Conservation (phyloP, 495 filamentous ascomycete species). For the Beverwykella pulmonaria region DNA sequence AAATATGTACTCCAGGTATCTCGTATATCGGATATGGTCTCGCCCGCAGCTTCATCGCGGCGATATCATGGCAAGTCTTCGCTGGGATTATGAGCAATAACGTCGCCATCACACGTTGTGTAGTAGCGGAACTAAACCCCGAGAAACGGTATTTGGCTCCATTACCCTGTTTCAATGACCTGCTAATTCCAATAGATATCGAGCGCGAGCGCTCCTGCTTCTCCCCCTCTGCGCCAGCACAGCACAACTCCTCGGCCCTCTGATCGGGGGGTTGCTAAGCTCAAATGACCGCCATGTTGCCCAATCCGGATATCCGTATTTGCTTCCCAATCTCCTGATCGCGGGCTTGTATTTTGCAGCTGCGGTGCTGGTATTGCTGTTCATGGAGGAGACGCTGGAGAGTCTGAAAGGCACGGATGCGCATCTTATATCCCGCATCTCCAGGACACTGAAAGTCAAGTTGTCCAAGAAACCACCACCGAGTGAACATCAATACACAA, state of each 20-base stretch:
- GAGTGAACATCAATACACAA: background rate
- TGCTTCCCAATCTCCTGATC: constrained; percentile 10
- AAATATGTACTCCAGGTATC: background rate
- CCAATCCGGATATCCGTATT: constrained; percentile 6
- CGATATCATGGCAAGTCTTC: constrained; percentile 17
- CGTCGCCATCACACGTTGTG: constrained; percentile 17
- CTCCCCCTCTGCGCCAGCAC: constrained; percentile 20
- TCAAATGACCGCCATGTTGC: background rate
- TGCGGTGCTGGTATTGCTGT: constrained; percentile 2
- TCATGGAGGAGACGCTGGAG: constrained; percentile 15
- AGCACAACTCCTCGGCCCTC: constrained; percentile 15
- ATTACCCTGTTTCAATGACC: background rate
- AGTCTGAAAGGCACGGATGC: background rate
- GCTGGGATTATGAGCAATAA: constrained; percentile 17
- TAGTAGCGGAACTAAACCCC: constrained; percentile 22
- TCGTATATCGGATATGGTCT: constrained; percentile 20
- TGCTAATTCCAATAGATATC: constrained; percentile 6
- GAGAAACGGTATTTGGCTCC: constrained; percentile 11
- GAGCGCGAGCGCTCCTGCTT: constrained; percentile 11
- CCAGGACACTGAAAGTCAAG: background rate
- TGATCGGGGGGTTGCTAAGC: constrained; percentile 17
- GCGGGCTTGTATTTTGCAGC: constrained; percentile 1
- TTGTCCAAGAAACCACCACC: background rate
- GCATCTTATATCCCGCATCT: background rate
- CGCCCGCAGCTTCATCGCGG: background rate